Evolutionary conservation across 495 filamentous ascomycete species (phyloP).

Genomic region (Amniculicola lignicola): DNA sequence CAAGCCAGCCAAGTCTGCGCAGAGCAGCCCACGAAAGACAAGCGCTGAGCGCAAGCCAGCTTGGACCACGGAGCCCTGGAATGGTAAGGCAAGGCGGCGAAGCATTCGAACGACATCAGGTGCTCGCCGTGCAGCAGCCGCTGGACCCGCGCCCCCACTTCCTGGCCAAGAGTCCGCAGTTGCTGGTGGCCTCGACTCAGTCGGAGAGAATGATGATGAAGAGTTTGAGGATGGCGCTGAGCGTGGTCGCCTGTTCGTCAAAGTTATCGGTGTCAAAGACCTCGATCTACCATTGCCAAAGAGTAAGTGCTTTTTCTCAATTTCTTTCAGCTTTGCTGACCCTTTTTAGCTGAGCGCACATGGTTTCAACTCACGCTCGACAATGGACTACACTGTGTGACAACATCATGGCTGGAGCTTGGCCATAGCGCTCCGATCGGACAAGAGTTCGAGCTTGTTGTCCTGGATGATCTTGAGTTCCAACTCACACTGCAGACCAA

Average conservation of each 20-base stretch:
- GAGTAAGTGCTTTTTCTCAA: conserved; percentile 57
- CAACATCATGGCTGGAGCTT: conserved; percentile 90
- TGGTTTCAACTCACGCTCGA: conserved; percentile 94
- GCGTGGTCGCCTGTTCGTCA: conserved; percentile 91
- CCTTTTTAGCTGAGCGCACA: conserved; percentile 68
- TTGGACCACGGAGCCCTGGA: conserved; percentile 97
- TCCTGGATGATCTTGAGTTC: conserved; percentile 94
- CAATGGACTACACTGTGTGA: conserved; percentile 96
- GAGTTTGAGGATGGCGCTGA: conserved; percentile 76
- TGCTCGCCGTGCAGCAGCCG: conserved; percentile 59
- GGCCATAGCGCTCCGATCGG: conserved; percentile 92
- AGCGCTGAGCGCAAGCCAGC: conserved; percentile 54
- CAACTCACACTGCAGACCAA: conserved; percentile 95
- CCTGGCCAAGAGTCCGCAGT: conserved; percentile 85
- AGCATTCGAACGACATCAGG: conserved; percentile 60
- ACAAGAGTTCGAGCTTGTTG: conserved; percentile 96
- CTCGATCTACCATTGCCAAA: conserved; percentile 85
- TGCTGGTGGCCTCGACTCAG: conserved; percentile 55
- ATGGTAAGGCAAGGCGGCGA: conserved; percentile 66
- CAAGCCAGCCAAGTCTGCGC: conserved; percentile 51
- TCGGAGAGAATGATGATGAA: conserved; percentile 56
- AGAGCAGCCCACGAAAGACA: conserved; percentile 69
- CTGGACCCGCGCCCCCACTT: conserved; percentile 71
- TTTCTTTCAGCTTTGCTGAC: not conserved
- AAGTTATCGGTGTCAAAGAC: conserved; percentile 95